Conservation (phyloP, 2,329 filamentous ascomycete species). For the Rhynchosporium secalis region DNA sequence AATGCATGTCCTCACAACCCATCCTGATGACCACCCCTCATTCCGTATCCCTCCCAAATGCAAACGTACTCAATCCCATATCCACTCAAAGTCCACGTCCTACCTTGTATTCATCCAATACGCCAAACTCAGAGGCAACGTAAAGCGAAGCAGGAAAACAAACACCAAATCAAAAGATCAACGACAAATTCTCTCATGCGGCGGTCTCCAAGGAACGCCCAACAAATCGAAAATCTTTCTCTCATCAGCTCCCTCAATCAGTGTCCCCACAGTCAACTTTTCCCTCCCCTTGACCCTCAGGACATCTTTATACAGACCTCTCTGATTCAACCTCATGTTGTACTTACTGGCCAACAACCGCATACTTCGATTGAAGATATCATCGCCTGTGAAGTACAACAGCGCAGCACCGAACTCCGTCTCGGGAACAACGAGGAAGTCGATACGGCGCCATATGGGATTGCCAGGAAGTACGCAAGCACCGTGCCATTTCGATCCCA, state of each 20-base stretch:
- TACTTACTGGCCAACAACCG: constrained; percentile 77
- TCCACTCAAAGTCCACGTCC: not conserved
- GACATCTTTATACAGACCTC: constrained; percentile 73
- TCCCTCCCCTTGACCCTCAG: constrained; percentile 57
- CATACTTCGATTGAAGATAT: constrained; percentile 90
- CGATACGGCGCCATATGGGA: constrained; percentile 74
- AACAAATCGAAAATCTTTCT: constrained; percentile 77
- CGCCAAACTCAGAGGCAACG: no score
- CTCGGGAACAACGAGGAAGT: constrained; percentile 80
- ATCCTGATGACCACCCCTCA: not conserved
- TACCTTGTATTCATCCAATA: no score
- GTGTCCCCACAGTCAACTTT: constrained; percentile 64
- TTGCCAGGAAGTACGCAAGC: constrained; percentile 68
- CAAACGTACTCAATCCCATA: no score
- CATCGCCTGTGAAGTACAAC: constrained; percentile 95
- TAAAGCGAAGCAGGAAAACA: not conserved
- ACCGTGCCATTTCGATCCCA: constrained; percentile 79
- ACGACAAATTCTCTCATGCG: constrained; percentile 73
- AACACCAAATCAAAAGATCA: constrained; percentile 12
- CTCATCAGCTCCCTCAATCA: constrained; percentile 76
- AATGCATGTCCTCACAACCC: no score
- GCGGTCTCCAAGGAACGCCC: constrained; percentile 81
- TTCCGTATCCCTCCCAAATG: not conserved
- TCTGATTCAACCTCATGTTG: constrained; percentile 82
- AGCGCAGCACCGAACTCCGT: constrained; percentile 79